Percentiles rank a stretch among this genome's conserved stretches.
Evolutionary conservation across 768 basidiomycete species (phyloP).

Genomic region (Tulasnella sp.): DNA sequence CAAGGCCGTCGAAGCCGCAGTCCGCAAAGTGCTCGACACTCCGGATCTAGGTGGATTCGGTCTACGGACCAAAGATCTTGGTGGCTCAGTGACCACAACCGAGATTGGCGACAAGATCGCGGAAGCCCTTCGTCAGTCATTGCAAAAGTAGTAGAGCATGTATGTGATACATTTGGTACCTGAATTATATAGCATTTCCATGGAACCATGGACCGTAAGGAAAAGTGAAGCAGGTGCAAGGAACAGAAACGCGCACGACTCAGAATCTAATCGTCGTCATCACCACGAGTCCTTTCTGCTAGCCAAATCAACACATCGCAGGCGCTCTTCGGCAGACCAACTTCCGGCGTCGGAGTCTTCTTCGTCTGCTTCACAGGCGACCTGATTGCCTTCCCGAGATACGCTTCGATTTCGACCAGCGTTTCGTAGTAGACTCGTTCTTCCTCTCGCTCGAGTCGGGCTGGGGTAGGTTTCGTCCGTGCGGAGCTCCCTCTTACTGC

Average conservation of each 20-base stretch:
- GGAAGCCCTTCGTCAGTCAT: conserved; percentile 49
- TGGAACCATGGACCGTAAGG: not conserved
- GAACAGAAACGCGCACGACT: not conserved
- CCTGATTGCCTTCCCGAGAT: conserved; percentile 11
- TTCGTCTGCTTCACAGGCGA: not conserved
- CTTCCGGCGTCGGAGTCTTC: not conserved
- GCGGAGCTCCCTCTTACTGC: not conserved
- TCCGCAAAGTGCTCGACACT: conserved; percentile 72
- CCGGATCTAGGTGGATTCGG: conserved; percentile 15
- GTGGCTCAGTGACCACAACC: conserved; percentile 60
- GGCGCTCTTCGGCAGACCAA: not conserved
- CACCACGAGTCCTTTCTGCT: not conserved
- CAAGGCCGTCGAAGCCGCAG: conserved; percentile 77
- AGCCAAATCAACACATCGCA: conserved; percentile 10
- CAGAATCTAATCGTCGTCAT: not conserved
- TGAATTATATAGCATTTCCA: not conserved
- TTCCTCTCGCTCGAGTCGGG: not conserved
- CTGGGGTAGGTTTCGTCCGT: not conserved
- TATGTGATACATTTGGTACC: not conserved
- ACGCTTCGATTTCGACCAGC: conserved; percentile 8
- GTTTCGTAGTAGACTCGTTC: conserved; percentile 8
- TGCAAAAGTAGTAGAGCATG: conserved; percentile 27
- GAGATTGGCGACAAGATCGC: conserved; percentile 80
- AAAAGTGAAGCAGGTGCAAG: not conserved
- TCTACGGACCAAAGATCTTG: conserved; percentile 72